These are phyloP conservation scores for Cladosporium cucumerinum DNA, from an alignment of 2,329 filamentous ascomycete species.

Conservation along the genomic window DNA sequence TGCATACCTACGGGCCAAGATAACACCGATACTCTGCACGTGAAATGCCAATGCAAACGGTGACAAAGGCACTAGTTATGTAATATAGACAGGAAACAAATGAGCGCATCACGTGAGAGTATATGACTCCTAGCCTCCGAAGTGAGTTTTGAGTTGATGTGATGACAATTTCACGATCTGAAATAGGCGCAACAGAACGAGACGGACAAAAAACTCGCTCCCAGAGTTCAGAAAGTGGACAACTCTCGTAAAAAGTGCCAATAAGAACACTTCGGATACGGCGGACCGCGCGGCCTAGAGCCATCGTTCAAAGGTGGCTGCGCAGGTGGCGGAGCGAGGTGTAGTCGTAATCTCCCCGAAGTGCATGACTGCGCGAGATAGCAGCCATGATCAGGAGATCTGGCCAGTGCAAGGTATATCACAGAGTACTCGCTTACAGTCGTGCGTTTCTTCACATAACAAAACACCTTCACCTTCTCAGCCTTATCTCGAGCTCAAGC, in stretches of 20 bases:
- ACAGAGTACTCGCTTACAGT: neutral
- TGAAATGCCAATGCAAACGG: neutral
- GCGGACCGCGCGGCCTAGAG: neutral
- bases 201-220: neutral
- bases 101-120: neutral
- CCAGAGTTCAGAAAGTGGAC: neutral
- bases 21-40: neutral
- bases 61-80: neutral
- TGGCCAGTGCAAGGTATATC: neutral
- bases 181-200: neutral
- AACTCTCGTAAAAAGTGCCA: neutral
- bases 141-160: neutral
- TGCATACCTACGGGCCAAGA: neutral
- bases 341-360: neutral
- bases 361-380: neutral
- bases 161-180: neutral
- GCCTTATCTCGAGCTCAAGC: conserved; percentile 1
- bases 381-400: neutral
- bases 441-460: neutral
- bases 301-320: neutral
- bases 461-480: neutral
- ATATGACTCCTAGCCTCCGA: neutral
- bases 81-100: neutral
- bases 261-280: neutral
- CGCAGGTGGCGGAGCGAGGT: conserved; percentile 3